Conservation (phyloP, 768 basidiomycete genomes). For the Pulveroboletus frians region DNA sequence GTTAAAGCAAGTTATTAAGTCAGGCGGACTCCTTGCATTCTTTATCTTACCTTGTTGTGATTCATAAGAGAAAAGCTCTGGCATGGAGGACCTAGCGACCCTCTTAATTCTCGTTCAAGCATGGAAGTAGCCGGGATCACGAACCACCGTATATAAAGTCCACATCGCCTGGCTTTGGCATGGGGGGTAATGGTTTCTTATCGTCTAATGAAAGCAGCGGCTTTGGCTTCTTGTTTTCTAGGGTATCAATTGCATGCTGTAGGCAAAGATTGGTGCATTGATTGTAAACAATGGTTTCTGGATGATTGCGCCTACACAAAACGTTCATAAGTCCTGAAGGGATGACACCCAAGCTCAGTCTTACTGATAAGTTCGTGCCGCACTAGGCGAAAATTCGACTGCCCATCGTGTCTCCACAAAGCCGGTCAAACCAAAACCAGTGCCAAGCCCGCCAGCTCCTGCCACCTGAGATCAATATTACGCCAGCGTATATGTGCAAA, state of each 20-base stretch:
- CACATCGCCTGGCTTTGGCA: conserved; percentile 57
- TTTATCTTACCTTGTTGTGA: conserved; percentile 45
- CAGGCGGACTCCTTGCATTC: background rate
- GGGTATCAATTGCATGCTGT: conserved; percentile 48
- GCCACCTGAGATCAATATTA: background rate
- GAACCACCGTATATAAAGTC: conserved; percentile 73
- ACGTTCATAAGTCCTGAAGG: background rate
- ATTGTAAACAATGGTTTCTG: conserved; percentile 54
- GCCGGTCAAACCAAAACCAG: conserved; percentile 57
- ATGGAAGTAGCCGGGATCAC: conserved; percentile 15
- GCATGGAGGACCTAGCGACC: conserved; percentile 60
- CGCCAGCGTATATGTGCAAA: background rate
- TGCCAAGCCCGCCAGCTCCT: conserved; percentile 75
- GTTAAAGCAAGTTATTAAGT: conserved; percentile 2
- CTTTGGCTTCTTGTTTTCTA: conserved; percentile 36
- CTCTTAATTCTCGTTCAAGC: background rate
- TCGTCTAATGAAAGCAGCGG: conserved; percentile 40
- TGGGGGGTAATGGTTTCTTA: conserved; percentile 33
- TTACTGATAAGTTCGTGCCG: conserved; percentile 61
- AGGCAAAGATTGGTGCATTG: conserved; percentile 59
- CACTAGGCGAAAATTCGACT: conserved; percentile 58
- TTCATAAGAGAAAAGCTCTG: conserved; percentile 69
- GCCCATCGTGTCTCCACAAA: conserved; percentile 66
- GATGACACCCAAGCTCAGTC: conserved; percentile 9
- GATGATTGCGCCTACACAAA: conserved; percentile 54